These are phyloP conservation scores for Phytophthora cajani DNA, from an alignment of 352 stramenopile species.

Conservation along the genomic window DNA sequence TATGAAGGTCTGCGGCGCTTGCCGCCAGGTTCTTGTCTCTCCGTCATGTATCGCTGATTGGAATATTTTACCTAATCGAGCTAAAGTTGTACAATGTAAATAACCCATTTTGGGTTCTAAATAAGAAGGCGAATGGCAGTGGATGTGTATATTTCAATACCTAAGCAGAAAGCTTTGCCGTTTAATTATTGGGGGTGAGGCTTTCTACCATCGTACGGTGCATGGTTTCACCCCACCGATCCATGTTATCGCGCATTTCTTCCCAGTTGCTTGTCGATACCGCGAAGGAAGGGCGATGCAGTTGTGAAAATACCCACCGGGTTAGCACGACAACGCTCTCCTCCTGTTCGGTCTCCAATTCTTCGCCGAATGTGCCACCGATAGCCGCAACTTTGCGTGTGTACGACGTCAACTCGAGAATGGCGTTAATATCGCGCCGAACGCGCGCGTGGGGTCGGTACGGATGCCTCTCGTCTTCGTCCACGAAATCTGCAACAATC, in stretches of 20 bases:
- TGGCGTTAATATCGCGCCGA: conserved; percentile 40
- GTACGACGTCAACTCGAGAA: conserved; percentile 40
- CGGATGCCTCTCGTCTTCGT: conserved; percentile 44
- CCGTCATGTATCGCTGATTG: not conserved
- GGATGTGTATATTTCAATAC: not conserved
- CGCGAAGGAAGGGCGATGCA: conserved; percentile 36
- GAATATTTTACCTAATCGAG: not conserved
- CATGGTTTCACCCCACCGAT: conserved; percentile 46
- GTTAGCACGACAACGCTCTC: conserved; percentile 44
- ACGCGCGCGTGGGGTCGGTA: conserved; percentile 38
- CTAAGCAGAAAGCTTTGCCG: not conserved
- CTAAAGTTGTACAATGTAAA: not conserved
- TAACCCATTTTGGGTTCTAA: not conserved
- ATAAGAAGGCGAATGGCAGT: too few relatives aligned
- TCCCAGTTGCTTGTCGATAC: conserved; percentile 33
- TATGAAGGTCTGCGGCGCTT: conserved; percentile 37
- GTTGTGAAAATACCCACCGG: conserved; percentile 39
- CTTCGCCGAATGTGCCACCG: conserved; percentile 5
- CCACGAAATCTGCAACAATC: conserved; percentile 47
- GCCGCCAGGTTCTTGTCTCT: not conserved
- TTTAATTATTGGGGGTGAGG: conserved; percentile 23
- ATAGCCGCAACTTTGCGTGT: conserved; percentile 25
- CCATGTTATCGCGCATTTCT: conserved; percentile 44
- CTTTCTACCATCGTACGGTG: conserved; percentile 38
- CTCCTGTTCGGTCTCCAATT: conserved; percentile 13